A percentile compares a stretch with the other conserved stretches of the same genome.
Conservation (phyloP, 2,329 filamentous ascomycete species). For the Colletotrichum musicola region DNA sequence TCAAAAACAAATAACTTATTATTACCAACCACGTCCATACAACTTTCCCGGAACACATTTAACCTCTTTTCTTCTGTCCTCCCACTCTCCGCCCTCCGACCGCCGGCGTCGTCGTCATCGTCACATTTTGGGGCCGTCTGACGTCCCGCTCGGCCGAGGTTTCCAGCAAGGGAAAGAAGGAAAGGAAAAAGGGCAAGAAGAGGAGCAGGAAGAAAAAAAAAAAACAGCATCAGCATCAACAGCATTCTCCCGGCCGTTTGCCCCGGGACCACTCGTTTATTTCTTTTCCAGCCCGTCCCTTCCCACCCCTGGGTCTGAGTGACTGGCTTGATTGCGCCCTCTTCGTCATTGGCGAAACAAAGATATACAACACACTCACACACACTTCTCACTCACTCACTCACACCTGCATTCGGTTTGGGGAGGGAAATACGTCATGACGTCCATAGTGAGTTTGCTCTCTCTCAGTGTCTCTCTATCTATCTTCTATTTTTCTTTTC, state of each 20-base stretch:
- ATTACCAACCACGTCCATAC: slow-evolving; percentile 30
- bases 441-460: slow-evolving; percentile 48
- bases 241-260: not conserved
- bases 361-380: not conserved
- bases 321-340: slow-evolving; percentile 27
- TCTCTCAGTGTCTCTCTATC: slow-evolving; percentile 42
- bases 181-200: not conserved
- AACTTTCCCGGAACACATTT: slow-evolving; percentile 5
- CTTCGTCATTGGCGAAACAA: slow-evolving; percentile 36
- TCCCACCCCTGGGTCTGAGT: slow-evolving; percentile 5
- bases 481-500: slow-evolving; percentile 39
- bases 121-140: not conserved
- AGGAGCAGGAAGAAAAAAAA: not conserved
- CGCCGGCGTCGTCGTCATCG: not conserved
- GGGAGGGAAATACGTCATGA: slow-evolving; percentile 45
- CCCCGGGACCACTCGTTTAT: slow-evolving; percentile 4
- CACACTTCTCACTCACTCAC: too few relatives aligned
- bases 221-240: slow-evolving; percentile 14
- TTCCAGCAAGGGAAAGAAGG: not conserved
- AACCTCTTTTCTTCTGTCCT: slow-evolving; percentile 1
- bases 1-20: slow-evolving; percentile 20
- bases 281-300: slow-evolving; percentile 22
- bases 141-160: slow-evolving; percentile 13
- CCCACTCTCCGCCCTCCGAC: not conserved
- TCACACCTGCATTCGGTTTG: slow-evolving; percentile 26